Base-by-base conservation (phyloP, 108 stramenopile genomes). In the Discostella stelligeroides region DNA sequence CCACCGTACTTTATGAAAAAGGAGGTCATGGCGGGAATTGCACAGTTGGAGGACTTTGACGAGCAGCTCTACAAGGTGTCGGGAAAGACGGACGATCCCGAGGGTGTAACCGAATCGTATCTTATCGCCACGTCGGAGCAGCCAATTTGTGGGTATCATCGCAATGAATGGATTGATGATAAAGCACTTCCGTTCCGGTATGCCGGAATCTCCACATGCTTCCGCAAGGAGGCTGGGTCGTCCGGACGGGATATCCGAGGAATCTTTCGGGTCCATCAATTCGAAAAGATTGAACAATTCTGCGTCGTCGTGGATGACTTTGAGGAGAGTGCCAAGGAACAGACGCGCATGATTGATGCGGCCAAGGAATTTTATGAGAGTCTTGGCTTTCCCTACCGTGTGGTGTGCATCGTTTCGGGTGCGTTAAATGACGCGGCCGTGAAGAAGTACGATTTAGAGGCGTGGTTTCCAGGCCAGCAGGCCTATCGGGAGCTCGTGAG, bases 201-300 rank as follows among this genome's bases (percentile, higher is more conserved):
- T 72, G 95, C 95, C 7, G 99, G 99, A 42, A 86, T 98, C 42
- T 98, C 97, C 29, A 99, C 98, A 21, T 99, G 99, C 72, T 99
- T 99, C 85, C 93, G 99, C 25, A 99, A 99, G 88, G 99, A 99
- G 86, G 99, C 99, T 25, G 99, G 99, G 13, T 85, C 88, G 21
- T 91, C 90, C 59, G 99, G 99, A 40, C 92, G 91, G 80, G 99
- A 99, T 75, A 98, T 97, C 65, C 97, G 99, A 72, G 99, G 99
- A 28, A 99, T 99, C 70, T 99, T 99, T 79, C 95, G 99, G 21
- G 99, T 99, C 7, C 99, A 99, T 81, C 99, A 99, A 81, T 99
- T 99, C 83, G 98, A 99, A 75, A 99, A 99, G 91, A 94, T 99
- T 65, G 99, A 99, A 81, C 99, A 99, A 82, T 99, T 99, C 83